Conservation (phyloP, 2,329 filamentous ascomycete genomes). For the Fusarium sp. region DNA sequence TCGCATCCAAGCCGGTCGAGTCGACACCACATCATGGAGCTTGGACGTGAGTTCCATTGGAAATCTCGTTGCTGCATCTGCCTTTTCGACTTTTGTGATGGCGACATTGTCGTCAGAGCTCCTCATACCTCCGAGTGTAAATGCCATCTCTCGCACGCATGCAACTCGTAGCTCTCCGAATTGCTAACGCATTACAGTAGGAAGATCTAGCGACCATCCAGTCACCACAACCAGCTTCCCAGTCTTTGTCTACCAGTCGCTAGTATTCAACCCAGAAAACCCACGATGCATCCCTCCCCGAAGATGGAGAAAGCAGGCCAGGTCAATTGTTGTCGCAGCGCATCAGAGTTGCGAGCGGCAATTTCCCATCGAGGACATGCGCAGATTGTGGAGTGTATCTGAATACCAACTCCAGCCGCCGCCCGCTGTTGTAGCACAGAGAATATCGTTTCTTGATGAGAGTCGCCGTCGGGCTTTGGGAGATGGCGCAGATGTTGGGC, state of each 20-base stretch:
- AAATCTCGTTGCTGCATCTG: slow-evolving; percentile 4
- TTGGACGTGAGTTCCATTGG: not conserved
- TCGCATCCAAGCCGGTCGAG: no score
- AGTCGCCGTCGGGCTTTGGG: not conserved
- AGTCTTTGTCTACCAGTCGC: slow-evolving; percentile 4
- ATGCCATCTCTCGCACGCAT: not conserved
- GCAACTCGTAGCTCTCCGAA: no score
- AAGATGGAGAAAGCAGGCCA: not conserved
- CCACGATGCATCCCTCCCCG: slow-evolving; percentile 12
- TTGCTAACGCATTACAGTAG: not conserved
- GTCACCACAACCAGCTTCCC: not conserved
- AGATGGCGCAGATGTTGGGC: not conserved
- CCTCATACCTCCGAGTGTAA: not conserved
- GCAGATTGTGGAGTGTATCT: not conserved
- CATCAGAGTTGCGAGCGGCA: not conserved
- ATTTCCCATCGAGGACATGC: not conserved
- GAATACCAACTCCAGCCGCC: slow-evolving; percentile 1
- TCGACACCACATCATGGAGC: not conserved
- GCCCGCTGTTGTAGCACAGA: not conserved
- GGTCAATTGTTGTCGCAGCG: not conserved
- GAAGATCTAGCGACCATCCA: not conserved
- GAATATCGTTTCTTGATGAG: not conserved
- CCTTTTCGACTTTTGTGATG: slow-evolving; percentile 15
- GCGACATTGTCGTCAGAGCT: slow-evolving; percentile 1
- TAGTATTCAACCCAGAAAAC: slow-evolving; percentile 9